Base-by-base conservation (phyloP, 805 yeast genomes). In the Ogataea trehalophila region DNA sequence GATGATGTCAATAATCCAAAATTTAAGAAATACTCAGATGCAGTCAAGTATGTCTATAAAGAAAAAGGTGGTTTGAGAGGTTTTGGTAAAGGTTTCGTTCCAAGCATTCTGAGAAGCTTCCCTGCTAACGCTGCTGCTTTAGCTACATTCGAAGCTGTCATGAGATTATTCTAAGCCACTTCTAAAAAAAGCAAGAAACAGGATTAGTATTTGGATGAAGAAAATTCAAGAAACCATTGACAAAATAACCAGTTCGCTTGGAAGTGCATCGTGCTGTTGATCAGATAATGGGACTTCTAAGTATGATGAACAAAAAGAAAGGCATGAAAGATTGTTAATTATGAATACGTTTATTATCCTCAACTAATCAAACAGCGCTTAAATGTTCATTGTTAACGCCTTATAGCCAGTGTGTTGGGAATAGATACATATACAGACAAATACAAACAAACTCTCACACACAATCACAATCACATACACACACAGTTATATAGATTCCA, bases 61-160 rank as follows among this genome's bases (percentile, higher is more conserved):
- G 73, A 73, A 45, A 73, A 73, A 51, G 95, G 96, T 6, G 72
- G 72, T 3, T 62, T 74, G 57, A 68, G 66, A 48, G 96, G 95
- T 0, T 90, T 85, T 61, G 83, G 86, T 35, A 76, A 81, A 56
- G 96, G 96, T 1, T 89, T 87, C 63, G 80, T 79, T 6, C 95
- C 96, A 6, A 79, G 87, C 6, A 83, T 88, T 31, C 61, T 82
- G 53, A 74, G 96, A 54, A 86, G 95, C 18, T 89, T 89, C 76
- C 97, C 97, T 1, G 95, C 96, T 1, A 89, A 89, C 64, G 97
- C 96, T 1, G 91, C 96, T 15, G 97, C 97, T 0, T 70, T 89
- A 49, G 95, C 92, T 5, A 88, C 94, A 1, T 89, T 88, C 62
- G 96, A 89, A 65, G 83, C 86, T 17, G 88, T 81, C n/a, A 77